Base-by-base conservation (phyloP, 2,329 filamentous ascomycete genomes). In the Aspergillus sojae region DNA sequence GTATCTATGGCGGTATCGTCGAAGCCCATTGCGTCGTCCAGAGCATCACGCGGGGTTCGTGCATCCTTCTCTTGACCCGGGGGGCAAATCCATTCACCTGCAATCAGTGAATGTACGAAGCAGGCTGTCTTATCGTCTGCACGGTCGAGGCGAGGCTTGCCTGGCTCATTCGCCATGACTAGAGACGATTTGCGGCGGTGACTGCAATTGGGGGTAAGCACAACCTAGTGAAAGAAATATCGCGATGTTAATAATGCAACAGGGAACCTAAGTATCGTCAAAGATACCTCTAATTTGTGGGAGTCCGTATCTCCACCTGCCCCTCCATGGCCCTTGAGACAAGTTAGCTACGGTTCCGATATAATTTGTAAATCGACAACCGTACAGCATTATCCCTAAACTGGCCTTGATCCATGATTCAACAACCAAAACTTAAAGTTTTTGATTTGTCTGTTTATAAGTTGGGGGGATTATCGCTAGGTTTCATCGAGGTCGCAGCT, bases 141-240 rank as follows among this genome's bases (percentile, higher is more conserved):
- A 16, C 71, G 66, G 61, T 77, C 77, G 66, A 77, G 64, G 16
- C 79, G 73, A 28, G 77, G 75, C 34, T 75, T 73, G 39, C 72
- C 73, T 26, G 78, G 72, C 63, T 80, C 75, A 34, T 82, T 78
- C 55, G 76, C 73, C 57, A 78, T 76, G 39, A 84, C 84, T 23
- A 89, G 78, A 4, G 87, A 89, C 23, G 87, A 87, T 77, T 86
- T 87, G 69, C 87, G 85, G 61, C 87, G 84, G 65, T 84, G 83
- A 55, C 75, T 78, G 63, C 73, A 79, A 61, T 84, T 81, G 53
- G 80, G 78, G 69, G 84, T 83, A 71, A 89, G 86, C 57, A 86
- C 79, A 54, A 89, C 86, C 84, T 89, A 70, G 19, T 21, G 32
- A 56, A 26, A 50, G 50, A 48, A 52, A 30, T 36, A n/a, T 34